Evolutionary conservation across 345 rosid genomes (phyloP).

Genomic region (Reutealis trisperma): DNA sequence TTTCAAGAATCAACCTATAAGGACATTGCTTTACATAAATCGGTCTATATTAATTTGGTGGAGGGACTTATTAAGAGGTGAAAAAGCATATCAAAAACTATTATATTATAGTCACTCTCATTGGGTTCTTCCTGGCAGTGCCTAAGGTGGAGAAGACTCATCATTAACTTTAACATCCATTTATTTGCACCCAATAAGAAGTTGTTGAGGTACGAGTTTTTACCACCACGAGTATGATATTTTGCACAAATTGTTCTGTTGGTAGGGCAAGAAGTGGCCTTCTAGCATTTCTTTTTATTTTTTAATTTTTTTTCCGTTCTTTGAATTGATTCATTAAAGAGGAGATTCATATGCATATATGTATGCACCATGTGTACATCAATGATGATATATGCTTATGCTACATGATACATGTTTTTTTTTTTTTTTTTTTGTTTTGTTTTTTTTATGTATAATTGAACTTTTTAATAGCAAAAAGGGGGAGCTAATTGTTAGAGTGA

Average conservation of each 20-base stretch:
- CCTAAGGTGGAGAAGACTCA: too few relatives aligned
- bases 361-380: not conserved
- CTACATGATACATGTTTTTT: too few relatives aligned
- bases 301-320: not conserved
- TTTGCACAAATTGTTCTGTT: not conserved
- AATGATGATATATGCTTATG: too few relatives aligned
- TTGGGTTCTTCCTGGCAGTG: too few relatives aligned
- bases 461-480: too few relatives aligned
- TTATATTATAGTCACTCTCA: too few relatives aligned
- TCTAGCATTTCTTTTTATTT: too few relatives aligned
- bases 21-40: slow-evolving; percentile 40
- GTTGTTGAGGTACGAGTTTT: not conserved
- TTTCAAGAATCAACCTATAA: slow-evolving; percentile 33
- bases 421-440: too few relatives aligned
- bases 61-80: slow-evolving; percentile 54
- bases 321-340: not conserved
- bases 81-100: slow-evolving; percentile 44
- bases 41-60: slow-evolving; percentile 50
- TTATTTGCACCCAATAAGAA: not conserved
- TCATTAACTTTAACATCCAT: not conserved
- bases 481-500: too few relatives aligned
- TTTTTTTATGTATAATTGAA: too few relatives aligned
- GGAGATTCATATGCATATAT: not conserved
- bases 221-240: not conserved
- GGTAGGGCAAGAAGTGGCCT: not conserved